These are phyloP conservation scores for Psilocybe subaeruginosa DNA, from an alignment of 768 basidiomycete genomes.

Conservation along the genomic window DNA sequence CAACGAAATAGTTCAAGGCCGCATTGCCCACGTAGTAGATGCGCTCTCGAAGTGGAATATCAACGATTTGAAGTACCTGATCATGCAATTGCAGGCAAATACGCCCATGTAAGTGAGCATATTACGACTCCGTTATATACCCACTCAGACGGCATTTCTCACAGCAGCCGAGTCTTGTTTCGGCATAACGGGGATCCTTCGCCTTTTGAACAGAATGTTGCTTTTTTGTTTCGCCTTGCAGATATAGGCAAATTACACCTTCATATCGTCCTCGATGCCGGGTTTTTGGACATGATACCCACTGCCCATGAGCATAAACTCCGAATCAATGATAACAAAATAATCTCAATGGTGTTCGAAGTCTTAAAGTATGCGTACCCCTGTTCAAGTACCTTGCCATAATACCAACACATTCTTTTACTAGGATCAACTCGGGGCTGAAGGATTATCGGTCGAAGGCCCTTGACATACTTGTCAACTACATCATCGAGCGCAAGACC, in stretches of 20 bases:
- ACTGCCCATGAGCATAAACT: conserved; percentile 1
- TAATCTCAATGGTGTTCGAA: conserved; percentile 7
- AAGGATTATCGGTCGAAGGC: conserved; percentile 7
- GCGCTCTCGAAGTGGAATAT: conserved; percentile 6
- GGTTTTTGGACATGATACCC: conserved; percentile 6
- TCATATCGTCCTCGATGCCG: conserved; percentile 4
- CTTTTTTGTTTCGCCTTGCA: conserved; percentile 6
- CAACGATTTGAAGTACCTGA: not conserved
- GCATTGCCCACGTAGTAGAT: not conserved
- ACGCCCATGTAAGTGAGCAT: not conserved
- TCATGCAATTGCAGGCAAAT: conserved; percentile 10
- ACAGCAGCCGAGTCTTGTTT: not conserved
- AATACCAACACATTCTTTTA: not conserved
- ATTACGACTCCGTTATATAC: not conserved
- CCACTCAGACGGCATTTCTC: not conserved
- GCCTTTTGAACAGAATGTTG: conserved; percentile 7
- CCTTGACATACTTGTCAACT: not conserved
- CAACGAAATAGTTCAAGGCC: conserved; percentile 7
- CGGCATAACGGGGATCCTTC: conserved; percentile 3
- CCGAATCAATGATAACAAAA: not conserved
- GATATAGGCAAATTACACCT: conserved; percentile 1
- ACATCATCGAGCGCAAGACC: conserved; percentile 4
- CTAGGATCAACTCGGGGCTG: not conserved
- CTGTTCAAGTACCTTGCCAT: not conserved
- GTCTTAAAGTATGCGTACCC: conserved; percentile 6